Base-by-base conservation (phyloP, 2,329 filamentous ascomycete genomes). In the Furcasterigmium furcatum region DNA sequence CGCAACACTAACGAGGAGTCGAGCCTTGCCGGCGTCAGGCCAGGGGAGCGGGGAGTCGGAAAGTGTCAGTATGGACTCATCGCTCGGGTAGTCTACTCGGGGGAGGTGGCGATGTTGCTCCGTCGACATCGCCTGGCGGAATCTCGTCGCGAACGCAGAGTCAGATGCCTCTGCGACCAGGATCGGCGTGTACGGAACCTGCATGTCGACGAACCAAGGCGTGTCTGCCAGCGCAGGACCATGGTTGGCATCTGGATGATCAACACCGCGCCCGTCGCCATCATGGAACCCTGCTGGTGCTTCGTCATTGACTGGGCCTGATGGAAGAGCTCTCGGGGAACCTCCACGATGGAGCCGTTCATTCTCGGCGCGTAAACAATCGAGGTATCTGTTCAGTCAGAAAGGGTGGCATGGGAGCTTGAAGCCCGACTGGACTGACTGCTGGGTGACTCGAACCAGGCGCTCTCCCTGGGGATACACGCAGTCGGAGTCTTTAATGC, bases 1-100 rank as follows among this genome's bases (percentile, higher is more conserved):
- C 1, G 71, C 69, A 5, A 67, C 67, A 22, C 68, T 65, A 5
- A 70, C 50, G 2, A 70, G 54, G 2, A 70, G 58, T 1, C 61
- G 55, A 16, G 67, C 62, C 20, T 63, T 58, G 1, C 66, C 60
- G 0, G 63, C 60, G 12, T 60, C 63, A 0, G 71, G 71, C 66
- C 66, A 71, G 3, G 59, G 56, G 4, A 60, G 61, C 4, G 64
- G 57, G 1, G 58, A 56, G 4, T 60, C 58, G 1, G 59, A 58
- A 2, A 65, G 50, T 0, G 52, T 42, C 0, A 61, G 44, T 0
- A 66, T 38, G 1, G 52, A 48, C n/a, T 61, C 60, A 3, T 67
- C 64, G 0, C 59, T 52, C 2, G 61, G 55, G n/a, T 65, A 67
- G 45, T 63, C 58, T 4, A 61, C 55, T 4, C 64, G 52, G 0